phyloP scores from a whole-genome alignment of 352 stramenopile species.

The Pythium pyrilobum region DNA sequence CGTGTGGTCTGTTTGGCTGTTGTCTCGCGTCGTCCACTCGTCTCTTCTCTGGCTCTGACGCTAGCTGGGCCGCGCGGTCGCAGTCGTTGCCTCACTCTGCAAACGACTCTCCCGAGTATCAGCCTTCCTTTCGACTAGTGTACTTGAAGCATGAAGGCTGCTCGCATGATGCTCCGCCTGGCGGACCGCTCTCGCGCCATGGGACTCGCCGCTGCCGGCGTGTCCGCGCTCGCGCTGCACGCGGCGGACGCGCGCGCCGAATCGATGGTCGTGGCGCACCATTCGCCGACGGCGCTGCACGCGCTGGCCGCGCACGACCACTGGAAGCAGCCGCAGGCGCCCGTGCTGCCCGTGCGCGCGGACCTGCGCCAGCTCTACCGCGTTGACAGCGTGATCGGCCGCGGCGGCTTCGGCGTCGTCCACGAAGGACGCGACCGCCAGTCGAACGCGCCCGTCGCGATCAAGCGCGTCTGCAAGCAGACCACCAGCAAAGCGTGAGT shows the following conservation, averaged over 20 bases:
- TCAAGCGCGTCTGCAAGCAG: conserved; percentile 32
- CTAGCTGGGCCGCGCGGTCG: too few species aligned
- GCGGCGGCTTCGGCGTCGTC: conserved; percentile 28
- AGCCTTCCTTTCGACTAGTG: too few species aligned
- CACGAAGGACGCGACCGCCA: conserved; percentile 16
- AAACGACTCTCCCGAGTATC: too few species aligned
- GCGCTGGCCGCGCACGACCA: neutral
- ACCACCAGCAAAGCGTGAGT: conserved; percentile 23
- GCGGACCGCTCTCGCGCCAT: neutral
- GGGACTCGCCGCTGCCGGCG: neutral
- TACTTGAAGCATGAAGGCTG: neutral
- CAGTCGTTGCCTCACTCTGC: neutral
- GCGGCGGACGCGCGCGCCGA: conserved; percentile 6
- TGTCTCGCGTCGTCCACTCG: conserved; percentile 1
- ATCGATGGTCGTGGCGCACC: too few species aligned
- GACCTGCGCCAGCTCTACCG: conserved; percentile 16
- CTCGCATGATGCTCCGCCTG: neutral
- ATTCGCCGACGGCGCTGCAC: too few species aligned
- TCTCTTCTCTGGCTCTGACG: conserved; percentile 8
- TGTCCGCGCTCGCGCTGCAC: neutral
- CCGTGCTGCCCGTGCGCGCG: neutral
- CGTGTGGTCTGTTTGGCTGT: neutral
- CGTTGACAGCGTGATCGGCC: conserved; percentile 16
- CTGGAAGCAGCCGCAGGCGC: neutral
- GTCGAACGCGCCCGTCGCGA: conserved; percentile 23